Conservation (phyloP, 495 filamentous ascomycete genomes). For the Friedmanniomyces endolithicus region DNA sequence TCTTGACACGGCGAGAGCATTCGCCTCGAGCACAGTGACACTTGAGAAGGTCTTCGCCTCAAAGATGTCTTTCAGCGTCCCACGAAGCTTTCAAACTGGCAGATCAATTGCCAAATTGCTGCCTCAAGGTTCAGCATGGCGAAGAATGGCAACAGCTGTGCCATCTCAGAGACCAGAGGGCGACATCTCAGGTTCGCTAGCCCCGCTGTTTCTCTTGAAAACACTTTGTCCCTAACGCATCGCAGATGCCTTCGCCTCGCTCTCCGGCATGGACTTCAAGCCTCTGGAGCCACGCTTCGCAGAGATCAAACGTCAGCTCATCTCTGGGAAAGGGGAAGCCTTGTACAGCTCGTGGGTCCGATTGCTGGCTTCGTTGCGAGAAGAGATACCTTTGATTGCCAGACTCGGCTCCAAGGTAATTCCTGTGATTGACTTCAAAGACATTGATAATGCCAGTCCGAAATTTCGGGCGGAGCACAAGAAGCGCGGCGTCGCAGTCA, state of each 20-base stretch:
- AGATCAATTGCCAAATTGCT: too few species aligned
- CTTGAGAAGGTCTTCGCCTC: too few species aligned
- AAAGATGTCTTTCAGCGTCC: too few species aligned
- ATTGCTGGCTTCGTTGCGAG: constrained; percentile 44
- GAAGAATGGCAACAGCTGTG: constrained; percentile 13
- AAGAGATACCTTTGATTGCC: constrained; percentile 41
- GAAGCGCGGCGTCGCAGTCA: constrained; percentile 31
- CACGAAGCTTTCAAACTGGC: too few species aligned
- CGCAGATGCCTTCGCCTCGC: constrained; percentile 67
- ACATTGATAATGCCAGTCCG: constrained; percentile 23
- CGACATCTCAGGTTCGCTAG: constrained; percentile 48
- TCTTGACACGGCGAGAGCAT: too few species aligned
- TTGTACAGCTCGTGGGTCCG: constrained; percentile 57
- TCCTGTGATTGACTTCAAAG: constrained; percentile 30
- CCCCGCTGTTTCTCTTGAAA: too few species aligned
- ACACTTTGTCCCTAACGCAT: constrained; percentile 38
- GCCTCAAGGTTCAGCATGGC: neutral
- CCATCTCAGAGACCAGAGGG: constrained; percentile 35
- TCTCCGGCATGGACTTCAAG: constrained; percentile 51
- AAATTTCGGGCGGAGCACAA: constrained; percentile 23
- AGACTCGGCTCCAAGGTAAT: constrained; percentile 31
- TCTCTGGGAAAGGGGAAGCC: constrained; percentile 48
- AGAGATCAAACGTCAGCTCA: constrained; percentile 56
- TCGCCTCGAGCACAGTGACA: too few species aligned
- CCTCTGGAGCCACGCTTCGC: constrained; percentile 63